These are phyloP conservation scores for Linnemannia zychae DNA, from an alignment of 192 early-diverging fungal genomes.

Conservation along the genomic window DNA sequence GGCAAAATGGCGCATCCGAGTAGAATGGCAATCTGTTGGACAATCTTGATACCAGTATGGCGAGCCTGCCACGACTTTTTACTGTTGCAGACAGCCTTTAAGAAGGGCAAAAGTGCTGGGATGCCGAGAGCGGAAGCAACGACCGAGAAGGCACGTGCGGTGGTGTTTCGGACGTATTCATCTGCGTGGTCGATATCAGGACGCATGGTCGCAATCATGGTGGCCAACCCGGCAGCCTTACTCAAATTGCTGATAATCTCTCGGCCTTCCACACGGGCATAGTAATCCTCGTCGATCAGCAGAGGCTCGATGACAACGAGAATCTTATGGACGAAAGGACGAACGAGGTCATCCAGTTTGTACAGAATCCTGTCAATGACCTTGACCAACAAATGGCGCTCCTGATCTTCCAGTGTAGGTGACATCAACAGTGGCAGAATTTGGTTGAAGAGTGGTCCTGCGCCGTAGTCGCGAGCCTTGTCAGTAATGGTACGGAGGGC, in stretches of 20 bases:
- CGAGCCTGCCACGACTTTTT: conserved; percentile 99
- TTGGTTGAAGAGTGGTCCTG: conserved; percentile 95
- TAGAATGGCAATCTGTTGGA: conserved; percentile 96
- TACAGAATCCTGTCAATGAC: conserved; percentile 97
- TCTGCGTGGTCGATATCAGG: conserved; percentile 98
- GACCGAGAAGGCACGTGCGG: conserved; percentile 96
- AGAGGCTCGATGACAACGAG: conserved; percentile 99
- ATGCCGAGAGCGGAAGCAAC: conserved; percentile 97
- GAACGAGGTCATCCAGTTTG: conserved; percentile 95
- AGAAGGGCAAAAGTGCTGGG: conserved; percentile 93
- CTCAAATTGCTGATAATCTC: conserved; percentile 98
- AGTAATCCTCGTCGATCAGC: conserved; percentile 98
- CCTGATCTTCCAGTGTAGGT: conserved; percentile 97
- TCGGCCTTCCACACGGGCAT: conserved; percentile 95
- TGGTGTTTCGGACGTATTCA: conserved; percentile 99
- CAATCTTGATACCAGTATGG: conserved; percentile 98
- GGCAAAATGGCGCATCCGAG: conserved; percentile 95
- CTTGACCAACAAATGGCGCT: conserved; percentile 97
- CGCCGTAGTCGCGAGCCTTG: conserved; percentile 94
- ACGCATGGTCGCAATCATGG: conserved; percentile 99
- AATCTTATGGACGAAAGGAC: conserved; percentile 98
- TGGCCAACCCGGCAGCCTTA: conserved; percentile 96
- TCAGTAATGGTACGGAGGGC: conserved; percentile 96
- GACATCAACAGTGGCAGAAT: conserved; percentile 97
- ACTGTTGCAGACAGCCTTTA: conserved; percentile 94